Evolutionary conservation across 169 alveolate species (phyloP).

Genomic region (Plasmodium relictum): DNA sequence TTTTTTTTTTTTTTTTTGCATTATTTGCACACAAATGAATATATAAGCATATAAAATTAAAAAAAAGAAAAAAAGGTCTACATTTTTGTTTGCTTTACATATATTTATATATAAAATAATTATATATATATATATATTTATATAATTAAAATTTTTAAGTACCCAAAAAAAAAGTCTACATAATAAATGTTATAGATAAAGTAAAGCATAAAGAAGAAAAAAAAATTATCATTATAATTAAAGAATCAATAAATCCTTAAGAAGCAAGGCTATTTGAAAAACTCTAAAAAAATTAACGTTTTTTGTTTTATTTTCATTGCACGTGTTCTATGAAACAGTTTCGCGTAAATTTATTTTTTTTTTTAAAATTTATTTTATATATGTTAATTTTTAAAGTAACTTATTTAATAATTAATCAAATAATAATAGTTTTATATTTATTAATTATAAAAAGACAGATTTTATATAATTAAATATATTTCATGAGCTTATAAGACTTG

Average conservation of each 20-base stretch:
- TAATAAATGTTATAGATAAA: slow-evolving; percentile 11
- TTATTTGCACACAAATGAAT: neutral
- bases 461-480: slow-evolving; percentile 7
- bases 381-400: slow-evolving; percentile 30
- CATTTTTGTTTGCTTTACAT: neutral
- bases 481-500: slow-evolving; percentile 3
- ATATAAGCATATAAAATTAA: neutral
- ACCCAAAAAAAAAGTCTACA: slow-evolving; percentile 1
- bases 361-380: slow-evolving; percentile 8
- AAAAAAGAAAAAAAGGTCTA: neutral
- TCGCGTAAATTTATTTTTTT: slow-evolving; percentile 1
- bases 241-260: neutral
- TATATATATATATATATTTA: no score
- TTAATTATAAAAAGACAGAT: slow-evolving; percentile 10
- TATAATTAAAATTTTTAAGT: neutral
- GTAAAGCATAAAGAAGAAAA: slow-evolving; percentile 21
- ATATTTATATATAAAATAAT: no score
- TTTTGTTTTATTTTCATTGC: slow-evolving; percentile 44
- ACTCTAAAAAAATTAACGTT: slow-evolving; percentile 6
- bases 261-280: slow-evolving; percentile 29
- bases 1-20: neutral
- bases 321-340: slow-evolving; percentile 4
- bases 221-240: neutral
- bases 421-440: neutral
- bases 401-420: slow-evolving; percentile 9